Evolutionary conservation across 108 stramenopile species (phyloP).

Genomic region (Skeletonema menzelii): DNA sequence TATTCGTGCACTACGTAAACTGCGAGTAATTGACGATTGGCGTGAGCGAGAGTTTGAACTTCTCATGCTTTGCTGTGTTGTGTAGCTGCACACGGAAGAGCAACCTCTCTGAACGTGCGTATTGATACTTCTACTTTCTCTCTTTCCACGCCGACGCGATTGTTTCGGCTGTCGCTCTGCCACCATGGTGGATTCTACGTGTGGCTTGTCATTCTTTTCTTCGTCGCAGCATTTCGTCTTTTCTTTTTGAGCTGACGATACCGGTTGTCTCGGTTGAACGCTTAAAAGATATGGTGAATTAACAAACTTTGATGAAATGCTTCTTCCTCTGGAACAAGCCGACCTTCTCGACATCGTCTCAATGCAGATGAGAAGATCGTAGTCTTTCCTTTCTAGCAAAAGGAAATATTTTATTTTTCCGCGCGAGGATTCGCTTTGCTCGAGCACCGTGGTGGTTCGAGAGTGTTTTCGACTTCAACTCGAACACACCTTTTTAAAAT

Average conservation of each 20-base stretch:
- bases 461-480: too few relatives aligned
- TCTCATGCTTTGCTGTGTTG: background rate
- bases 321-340: background rate
- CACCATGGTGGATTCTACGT: too few relatives aligned
- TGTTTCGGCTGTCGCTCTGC: background rate
- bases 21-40: background rate
- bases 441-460: too few relatives aligned
- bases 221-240: too few relatives aligned
- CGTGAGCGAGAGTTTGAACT: background rate
- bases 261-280: background rate
- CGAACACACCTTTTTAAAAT: too few relatives aligned
- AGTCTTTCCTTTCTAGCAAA: too few relatives aligned
- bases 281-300: background rate
- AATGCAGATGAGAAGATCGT: too few relatives aligned
- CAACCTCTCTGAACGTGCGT: background rate
- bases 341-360: background rate
- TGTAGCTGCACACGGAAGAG: background rate
- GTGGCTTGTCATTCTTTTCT: too few relatives aligned
- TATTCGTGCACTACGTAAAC: background rate
- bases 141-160: background rate
- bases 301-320: background rate
- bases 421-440: too few relatives aligned
- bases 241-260: too few relatives aligned
- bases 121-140: background rate
- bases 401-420: too few relatives aligned